phyloP scores from a whole-genome alignment of 768 basidiomycete genomes.

The Agaricus sinodeliciosus region DNA sequence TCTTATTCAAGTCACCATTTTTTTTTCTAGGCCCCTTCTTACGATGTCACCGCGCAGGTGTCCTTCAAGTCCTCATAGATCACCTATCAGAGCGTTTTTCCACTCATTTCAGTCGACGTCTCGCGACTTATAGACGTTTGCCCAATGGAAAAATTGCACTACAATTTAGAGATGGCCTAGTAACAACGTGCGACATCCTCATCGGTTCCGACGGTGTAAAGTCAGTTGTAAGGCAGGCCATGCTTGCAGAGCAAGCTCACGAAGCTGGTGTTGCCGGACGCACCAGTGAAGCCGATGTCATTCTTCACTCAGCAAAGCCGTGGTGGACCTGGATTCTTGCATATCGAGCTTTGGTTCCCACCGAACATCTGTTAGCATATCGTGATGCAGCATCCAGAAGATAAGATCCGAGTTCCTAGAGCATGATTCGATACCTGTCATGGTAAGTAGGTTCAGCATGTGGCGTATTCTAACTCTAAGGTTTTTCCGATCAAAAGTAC shows the following conservation, averaged over 20 bases:
- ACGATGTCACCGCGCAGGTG: slow-evolving; percentile 43
- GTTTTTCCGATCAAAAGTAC: slow-evolving; percentile 15
- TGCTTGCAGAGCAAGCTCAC: slow-evolving; percentile 17
- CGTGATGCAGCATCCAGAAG: slow-evolving; percentile 18
- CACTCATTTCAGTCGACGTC: slow-evolving; percentile 33
- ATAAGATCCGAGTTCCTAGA: slow-evolving; percentile 20
- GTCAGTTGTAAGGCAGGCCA: slow-evolving; percentile 22
- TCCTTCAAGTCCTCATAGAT: slow-evolving; percentile 39
- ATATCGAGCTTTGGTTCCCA: slow-evolving; percentile 27
- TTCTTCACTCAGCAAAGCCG: slow-evolving; percentile 19
- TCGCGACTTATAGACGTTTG: slow-evolving; percentile 32
- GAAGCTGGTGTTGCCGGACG: slow-evolving; percentile 11
- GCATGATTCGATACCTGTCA: slow-evolving; percentile 17
- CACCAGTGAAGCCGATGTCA: slow-evolving; percentile 9
- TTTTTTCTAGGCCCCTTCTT: slow-evolving; percentile 16
- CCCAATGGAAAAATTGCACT: slow-evolving; percentile 18
- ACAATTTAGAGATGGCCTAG: slow-evolving; percentile 40
- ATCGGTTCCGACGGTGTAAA: slow-evolving; percentile 34
- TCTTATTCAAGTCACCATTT: not conserved
- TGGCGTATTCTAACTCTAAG: not conserved
- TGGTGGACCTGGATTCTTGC: slow-evolving; percentile 33
- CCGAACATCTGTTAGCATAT: slow-evolving; percentile 17
- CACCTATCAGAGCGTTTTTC: slow-evolving; percentile 30
- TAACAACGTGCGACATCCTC: slow-evolving; percentile 43
- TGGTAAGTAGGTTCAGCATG: slow-evolving; percentile 16